These are phyloP conservation scores for Tolypocladium capitatum DNA, from an alignment of 2,329 filamentous ascomycete genomes.

Conservation along the genomic window DNA sequence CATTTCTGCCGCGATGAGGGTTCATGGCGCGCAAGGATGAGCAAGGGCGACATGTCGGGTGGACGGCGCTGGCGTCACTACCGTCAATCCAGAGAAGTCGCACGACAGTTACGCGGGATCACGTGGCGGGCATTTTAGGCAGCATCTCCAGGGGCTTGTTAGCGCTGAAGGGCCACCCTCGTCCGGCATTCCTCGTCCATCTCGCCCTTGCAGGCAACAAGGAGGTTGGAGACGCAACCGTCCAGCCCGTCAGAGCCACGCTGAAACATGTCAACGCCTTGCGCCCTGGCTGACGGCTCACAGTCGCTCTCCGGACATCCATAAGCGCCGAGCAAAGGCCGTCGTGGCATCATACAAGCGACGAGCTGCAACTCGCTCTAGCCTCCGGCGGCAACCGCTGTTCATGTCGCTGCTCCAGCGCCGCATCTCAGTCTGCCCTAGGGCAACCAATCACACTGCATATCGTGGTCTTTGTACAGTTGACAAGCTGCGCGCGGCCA, in stretches of 20 bases:
- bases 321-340: too few relatives aligned
- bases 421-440: background rate
- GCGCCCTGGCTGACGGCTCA: background rate
- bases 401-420: background rate
- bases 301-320: background rate
- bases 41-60: background rate
- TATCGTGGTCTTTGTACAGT: background rate
- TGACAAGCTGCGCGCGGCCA: background rate
- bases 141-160: background rate
- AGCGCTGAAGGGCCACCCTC: background rate
- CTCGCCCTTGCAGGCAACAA: background rate
- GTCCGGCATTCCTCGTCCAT: background rate
- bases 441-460: background rate
- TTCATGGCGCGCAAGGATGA: background rate
- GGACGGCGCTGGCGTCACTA: background rate
- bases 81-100: background rate
- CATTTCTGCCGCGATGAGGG: slow-evolving; percentile 2
- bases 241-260: background rate
- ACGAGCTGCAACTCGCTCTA: background rate
- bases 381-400: background rate
- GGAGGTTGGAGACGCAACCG: background rate
- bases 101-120: slow-evolving; percentile 1
- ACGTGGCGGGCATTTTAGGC: background rate
- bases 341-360: too few relatives aligned
- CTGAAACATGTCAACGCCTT: background rate